phyloP scores from a whole-genome alignment of 768 basidiomycete species.

The Rhodotorula sphaerocarpa region DNA sequence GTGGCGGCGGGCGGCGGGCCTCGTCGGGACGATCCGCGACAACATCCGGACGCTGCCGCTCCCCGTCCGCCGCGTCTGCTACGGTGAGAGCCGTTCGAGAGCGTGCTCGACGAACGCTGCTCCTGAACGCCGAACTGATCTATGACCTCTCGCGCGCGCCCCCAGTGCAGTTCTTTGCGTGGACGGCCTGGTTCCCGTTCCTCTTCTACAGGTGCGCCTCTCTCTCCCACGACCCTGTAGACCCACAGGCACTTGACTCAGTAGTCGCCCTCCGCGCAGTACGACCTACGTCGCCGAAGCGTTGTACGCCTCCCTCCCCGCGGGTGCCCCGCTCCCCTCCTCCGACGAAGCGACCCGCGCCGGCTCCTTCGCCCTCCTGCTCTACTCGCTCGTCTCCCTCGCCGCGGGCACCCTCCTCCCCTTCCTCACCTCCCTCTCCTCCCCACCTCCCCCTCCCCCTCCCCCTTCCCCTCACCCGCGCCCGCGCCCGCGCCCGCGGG shows the following conservation, averaged over 20 bases:
- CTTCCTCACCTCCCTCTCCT: conserved; percentile 46
- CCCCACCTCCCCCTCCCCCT: conserved; percentile 5
- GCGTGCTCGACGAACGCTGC: no score
- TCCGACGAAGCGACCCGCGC: conserved; percentile 64
- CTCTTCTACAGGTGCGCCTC: conserved; percentile 25
- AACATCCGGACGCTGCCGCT: conserved; percentile 26
- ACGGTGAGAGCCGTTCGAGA: conserved; percentile 25
- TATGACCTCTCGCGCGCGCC: background rate
- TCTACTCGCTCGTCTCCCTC: conserved; percentile 63
- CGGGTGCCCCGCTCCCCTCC: conserved; percentile 34
- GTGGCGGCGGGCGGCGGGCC: background rate
- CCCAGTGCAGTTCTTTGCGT: conserved; percentile 36
- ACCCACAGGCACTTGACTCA: background rate
- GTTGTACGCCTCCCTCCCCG: conserved; percentile 11
- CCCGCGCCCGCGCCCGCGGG: no score
- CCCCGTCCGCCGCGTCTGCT: conserved; percentile 36
- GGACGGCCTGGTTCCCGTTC: conserved; percentile 36
- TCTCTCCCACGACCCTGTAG: background rate
- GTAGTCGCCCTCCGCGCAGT: conserved; percentile 6
- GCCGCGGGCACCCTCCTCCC: conserved; percentile 63
- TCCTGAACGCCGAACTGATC: no score
- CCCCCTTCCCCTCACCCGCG: no score
- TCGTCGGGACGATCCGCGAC: conserved; percentile 45
- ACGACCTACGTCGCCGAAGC: conserved; percentile 36
- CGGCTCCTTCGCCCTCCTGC: conserved; percentile 75